These are phyloP conservation scores for Annulohypoxylon moriforme DNA, from an alignment of 495 filamentous ascomycete genomes.

Conservation along the genomic window DNA sequence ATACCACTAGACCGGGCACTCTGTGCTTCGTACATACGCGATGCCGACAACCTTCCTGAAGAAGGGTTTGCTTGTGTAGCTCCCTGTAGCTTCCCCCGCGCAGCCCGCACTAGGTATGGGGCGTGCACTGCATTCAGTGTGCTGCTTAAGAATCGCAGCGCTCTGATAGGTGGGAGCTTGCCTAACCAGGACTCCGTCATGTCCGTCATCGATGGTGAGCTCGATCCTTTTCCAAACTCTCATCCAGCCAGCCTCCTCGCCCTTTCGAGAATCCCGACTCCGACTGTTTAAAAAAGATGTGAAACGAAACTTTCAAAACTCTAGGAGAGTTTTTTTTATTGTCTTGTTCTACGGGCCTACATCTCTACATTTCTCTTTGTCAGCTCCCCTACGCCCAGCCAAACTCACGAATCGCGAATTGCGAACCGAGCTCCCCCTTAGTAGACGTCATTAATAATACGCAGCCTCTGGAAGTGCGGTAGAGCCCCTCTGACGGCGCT, in stretches of 20 bases:
- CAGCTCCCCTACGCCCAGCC: not conserved
- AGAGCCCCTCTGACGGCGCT: conserved; percentile 22
- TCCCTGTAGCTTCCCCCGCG: conserved; percentile 15
- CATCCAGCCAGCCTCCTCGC: conserved; percentile 15
- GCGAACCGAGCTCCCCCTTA: not conserved
- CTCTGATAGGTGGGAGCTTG: conserved; percentile 42
- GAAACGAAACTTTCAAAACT: conserved; percentile 23
- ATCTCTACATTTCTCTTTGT: not conserved
- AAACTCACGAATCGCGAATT: not conserved
- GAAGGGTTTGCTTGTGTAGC: conserved; percentile 19
- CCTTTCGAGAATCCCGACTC: not conserved
- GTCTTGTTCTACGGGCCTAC: not conserved
- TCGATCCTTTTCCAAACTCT: conserved; percentile 32
- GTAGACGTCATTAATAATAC: conserved; percentile 17
- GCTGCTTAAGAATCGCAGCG: conserved; percentile 39
- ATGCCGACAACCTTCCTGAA: conserved; percentile 20
- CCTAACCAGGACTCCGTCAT: conserved; percentile 35
- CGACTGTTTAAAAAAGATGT: conserved; percentile 27
- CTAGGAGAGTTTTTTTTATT: conserved; percentile 2
- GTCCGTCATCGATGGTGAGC: conserved; percentile 45
- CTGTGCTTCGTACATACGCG: not conserved
- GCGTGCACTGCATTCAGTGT: conserved; percentile 17
- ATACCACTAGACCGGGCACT: not conserved
- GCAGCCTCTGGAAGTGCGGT: conserved; percentile 5
- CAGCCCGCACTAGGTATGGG: conserved; percentile 25